Evolutionary conservation across 1,139 yeast genomes (phyloP).

Genomic region (Magnusiomyces magnusii): DNA sequence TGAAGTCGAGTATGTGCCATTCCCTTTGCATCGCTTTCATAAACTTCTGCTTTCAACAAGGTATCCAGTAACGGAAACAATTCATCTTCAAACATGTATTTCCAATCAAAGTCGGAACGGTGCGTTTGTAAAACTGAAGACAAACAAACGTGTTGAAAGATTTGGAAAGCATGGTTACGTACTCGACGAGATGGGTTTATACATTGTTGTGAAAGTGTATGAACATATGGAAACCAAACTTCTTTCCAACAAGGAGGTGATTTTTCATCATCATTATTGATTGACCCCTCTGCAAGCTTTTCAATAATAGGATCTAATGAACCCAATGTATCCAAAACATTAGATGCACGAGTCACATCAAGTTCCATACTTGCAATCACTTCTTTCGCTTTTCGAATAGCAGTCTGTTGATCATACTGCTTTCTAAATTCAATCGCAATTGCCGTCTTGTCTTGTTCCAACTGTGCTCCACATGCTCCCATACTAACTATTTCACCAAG

Average conservation of each 20-base stretch:
- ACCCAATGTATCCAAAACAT: conserved; percentile 43
- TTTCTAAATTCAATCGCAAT: conserved; percentile 24
- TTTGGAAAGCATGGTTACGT: conserved; percentile 50
- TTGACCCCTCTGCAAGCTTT: neutral
- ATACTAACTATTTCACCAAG: conserved; percentile 76
- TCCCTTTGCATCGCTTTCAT: conserved; percentile 56
- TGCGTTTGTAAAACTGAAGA: conserved; percentile 32
- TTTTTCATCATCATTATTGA: neutral
- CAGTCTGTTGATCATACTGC: conserved; percentile 13
- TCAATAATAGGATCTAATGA: conserved; percentile 14
- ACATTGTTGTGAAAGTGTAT: conserved; percentile 83
- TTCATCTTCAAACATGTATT: conserved; percentile 54
- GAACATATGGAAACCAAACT: conserved; percentile 24
- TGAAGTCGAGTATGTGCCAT: conserved; percentile 60
- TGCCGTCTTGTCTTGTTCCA: conserved; percentile 55
- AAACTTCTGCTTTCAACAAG: conserved; percentile 57
- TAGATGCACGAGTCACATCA: conserved; percentile 50
- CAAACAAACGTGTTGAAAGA: conserved; percentile 43
- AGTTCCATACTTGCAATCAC: conserved; percentile 29
- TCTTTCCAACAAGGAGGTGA: conserved; percentile 15
- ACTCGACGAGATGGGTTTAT: conserved; percentile 79
- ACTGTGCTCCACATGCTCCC: conserved; percentile 73
- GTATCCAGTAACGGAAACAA: conserved; percentile 67
- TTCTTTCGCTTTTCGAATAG: conserved; percentile 14
- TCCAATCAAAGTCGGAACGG: conserved; percentile 28